Conservation (phyloP, 441 rosid genomes). For the Kokia cookei region DNA sequence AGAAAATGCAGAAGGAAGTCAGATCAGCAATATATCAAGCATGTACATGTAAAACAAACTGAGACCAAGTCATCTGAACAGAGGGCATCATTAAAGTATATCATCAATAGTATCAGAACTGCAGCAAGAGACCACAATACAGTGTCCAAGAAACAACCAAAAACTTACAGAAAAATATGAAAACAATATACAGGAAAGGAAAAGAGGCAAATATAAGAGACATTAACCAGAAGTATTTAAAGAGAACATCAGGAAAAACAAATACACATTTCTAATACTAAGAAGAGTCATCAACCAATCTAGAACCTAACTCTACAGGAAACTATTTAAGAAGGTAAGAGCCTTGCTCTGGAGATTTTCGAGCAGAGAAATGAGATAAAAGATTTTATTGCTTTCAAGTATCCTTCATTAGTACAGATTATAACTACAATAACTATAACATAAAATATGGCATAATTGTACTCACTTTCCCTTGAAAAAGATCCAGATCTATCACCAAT, state of each 20-base stretch:
- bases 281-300: background rate
- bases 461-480: constrained; percentile 97
- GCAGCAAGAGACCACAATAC: background rate
- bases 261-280: background rate
- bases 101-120: background rate
- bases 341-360: background rate
- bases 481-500: constrained; percentile 96
- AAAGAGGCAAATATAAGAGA: background rate
- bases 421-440: background rate
- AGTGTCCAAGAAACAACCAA: background rate
- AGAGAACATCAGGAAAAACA: background rate
- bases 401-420: background rate
- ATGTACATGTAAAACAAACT: background rate
- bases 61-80: background rate
- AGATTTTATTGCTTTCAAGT: background rate
- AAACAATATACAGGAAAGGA: background rate
- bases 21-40: background rate
- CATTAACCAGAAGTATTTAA: background rate
- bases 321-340: background rate
- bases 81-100: background rate
- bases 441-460: constrained; percentile 7
- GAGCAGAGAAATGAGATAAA: background rate
- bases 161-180: background rate
- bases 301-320: background rate
- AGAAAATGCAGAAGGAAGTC: background rate